Conservation (phyloP, 140 eudicot genomes). For the Erigeron philadelphicus region DNA sequence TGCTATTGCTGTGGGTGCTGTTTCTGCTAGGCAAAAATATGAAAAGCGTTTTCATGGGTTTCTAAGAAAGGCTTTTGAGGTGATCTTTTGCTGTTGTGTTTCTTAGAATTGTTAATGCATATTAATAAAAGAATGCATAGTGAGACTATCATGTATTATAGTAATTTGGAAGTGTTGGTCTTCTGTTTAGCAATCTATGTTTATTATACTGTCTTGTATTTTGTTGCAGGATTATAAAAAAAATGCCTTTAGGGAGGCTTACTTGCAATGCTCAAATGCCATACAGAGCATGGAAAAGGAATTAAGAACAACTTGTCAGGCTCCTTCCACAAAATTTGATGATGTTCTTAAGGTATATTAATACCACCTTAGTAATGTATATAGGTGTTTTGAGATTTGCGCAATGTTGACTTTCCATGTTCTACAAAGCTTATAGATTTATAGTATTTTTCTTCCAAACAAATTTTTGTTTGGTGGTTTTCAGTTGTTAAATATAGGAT, state of each 20-base stretch:
- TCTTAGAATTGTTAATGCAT: not conserved
- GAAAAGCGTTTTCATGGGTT: constrained; percentile 73
- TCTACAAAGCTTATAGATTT: not conserved
- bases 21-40: constrained; percentile 69
- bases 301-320: constrained; percentile 66
- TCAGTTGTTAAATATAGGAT: not conserved
- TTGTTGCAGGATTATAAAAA: constrained; percentile 75
- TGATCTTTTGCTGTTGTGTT: constrained; percentile 12
- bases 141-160: not conserved
- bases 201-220: not conserved
- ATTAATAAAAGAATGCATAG: not conserved
- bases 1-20: constrained; percentile 76
- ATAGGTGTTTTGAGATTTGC: not conserved
- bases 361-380: not conserved
- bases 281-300: constrained; percentile 85
- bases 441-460: not conserved
- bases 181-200: not conserved
- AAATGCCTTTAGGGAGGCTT: constrained; percentile 90
- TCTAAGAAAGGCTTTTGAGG: constrained; percentile 77
- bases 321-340: constrained; percentile 69
- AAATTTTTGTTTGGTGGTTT: not conserved
- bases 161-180: not conserved
- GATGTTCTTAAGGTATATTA: constrained; percentile 59
- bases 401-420: not conserved
- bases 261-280: constrained; percentile 68